Conservation (phyloP, 2,329 filamentous ascomycete species). For the Colletotrichum plurivorum region DNA sequence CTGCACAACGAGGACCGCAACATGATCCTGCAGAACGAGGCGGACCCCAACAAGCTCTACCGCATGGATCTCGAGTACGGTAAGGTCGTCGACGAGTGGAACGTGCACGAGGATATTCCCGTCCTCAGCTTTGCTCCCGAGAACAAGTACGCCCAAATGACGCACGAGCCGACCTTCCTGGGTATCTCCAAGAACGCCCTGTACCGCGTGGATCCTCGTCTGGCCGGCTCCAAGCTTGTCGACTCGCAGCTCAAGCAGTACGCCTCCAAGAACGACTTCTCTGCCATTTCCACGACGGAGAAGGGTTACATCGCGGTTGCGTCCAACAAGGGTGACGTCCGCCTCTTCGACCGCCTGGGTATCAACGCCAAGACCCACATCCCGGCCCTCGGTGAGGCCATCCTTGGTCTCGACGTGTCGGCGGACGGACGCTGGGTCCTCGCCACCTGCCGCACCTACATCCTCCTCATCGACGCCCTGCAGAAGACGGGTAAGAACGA, state of each 20-base stretch:
- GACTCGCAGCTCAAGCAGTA: constrained; percentile 96
- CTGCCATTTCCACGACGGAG: constrained; percentile 91
- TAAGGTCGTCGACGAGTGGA: constrained; percentile 99
- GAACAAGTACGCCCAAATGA: constrained; percentile 99
- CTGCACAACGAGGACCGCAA: constrained; percentile 91
- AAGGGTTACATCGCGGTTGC: constrained; percentile 98
- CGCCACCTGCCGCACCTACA: constrained; percentile 93
- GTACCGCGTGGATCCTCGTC: constrained; percentile 92
- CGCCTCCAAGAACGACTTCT: constrained; percentile 96
- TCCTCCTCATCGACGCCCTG: constrained; percentile 91
- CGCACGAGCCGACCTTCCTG: constrained; percentile 92
- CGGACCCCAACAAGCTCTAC: constrained; percentile 91
- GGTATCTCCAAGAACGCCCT: constrained; percentile 94
- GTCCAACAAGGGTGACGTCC: constrained; percentile 97
- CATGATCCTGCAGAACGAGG: constrained; percentile 87
- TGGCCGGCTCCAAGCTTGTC: constrained; percentile 92
- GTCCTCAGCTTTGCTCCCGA: constrained; percentile 94
- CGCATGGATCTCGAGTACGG: constrained; percentile 98
- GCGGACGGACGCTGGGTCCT: constrained; percentile 97
- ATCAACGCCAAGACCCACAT: constrained; percentile 99
- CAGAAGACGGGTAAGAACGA: constrained; percentile 96
- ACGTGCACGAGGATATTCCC: constrained; percentile 95
- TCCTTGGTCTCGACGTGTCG: constrained; percentile 94
- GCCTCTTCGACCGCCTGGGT: constrained; percentile 94
- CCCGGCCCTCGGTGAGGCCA: constrained; percentile 93